A percentile compares a stretch with the other conserved stretches of the same genome.
These are phyloP conservation scores for Cyberlindnera bimundalis DNA, from an alignment of 805 yeast species.

Conservation along the genomic window DNA sequence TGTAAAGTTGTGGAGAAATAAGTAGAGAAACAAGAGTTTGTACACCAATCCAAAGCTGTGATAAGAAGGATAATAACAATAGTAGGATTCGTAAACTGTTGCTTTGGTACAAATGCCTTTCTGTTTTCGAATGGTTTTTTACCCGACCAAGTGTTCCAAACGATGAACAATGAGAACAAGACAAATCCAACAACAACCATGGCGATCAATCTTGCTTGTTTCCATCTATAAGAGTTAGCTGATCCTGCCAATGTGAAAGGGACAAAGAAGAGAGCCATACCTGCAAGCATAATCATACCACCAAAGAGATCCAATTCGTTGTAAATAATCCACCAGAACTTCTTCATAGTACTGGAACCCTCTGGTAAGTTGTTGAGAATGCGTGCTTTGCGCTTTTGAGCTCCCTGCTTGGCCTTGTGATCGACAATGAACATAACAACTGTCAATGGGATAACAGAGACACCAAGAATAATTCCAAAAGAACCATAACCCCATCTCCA, in stretches of 20 bases:
- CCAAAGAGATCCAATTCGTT: conserved; percentile 28
- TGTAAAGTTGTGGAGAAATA: conserved; percentile 29
- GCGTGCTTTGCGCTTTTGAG: conserved; percentile 11
- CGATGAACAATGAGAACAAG: conserved; percentile 15
- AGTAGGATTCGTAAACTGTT: conserved; percentile 22
- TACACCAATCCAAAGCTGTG: conserved; percentile 26
- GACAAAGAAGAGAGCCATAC: conserved; percentile 27
- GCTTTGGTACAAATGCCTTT: conserved; percentile 27
- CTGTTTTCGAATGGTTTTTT: conserved; percentile 14
- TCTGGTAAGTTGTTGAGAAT: conserved; percentile 20
- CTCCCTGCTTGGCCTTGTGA: conserved; percentile 15
- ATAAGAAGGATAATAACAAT: conserved; percentile 21
- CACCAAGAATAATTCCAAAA: conserved; percentile 37
- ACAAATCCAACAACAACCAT: conserved; percentile 30
- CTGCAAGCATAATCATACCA: conserved; percentile 20
- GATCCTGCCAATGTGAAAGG: conserved; percentile 31
- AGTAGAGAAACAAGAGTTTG: conserved; percentile 26
- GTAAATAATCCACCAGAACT: conserved; percentile 14
- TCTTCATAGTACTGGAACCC: conserved; percentile 13
- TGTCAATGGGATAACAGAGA: conserved; percentile 23
- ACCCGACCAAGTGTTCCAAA: conserved; percentile 25
- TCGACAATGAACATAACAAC: conserved; percentile 26
- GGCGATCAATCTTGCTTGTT: conserved; percentile 22
- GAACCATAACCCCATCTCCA: conserved; percentile 53
- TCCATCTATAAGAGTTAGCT: conserved; percentile 23